These are phyloP conservation scores for Camelina hispida DNA, from an alignment of 345 rosid species.

Conservation along the genomic window DNA sequence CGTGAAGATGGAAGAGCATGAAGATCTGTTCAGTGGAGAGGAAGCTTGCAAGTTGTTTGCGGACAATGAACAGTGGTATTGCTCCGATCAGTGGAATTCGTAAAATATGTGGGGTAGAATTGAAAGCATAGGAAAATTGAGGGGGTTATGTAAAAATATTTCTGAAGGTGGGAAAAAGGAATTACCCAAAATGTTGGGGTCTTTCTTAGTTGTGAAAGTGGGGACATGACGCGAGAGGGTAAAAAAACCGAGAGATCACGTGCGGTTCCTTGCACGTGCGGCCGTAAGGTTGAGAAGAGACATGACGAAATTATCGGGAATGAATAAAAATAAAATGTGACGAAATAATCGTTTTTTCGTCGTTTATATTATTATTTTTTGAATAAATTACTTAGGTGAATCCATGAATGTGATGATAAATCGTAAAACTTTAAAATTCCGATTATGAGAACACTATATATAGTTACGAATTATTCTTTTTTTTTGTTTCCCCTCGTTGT, in stretches of 20 bases:
- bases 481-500: not conserved
- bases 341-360: not conserved
- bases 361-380: not conserved
- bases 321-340: too few relatives aligned
- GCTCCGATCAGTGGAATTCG: conserved; percentile 41
- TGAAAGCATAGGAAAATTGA: not conserved
- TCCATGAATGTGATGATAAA: not conserved
- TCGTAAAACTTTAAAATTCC: conserved; percentile 13
- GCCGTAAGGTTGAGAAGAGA: conserved; percentile 6
- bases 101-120: not conserved
- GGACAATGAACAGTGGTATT: conserved; percentile 45
- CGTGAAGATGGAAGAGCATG: conserved; percentile 90
- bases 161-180: not conserved
- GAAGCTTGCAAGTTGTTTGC: conserved; percentile 52
- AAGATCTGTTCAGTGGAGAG: conserved; percentile 47
- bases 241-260: conserved; percentile 19
- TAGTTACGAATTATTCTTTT: not conserved
- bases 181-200: conserved; percentile 27
- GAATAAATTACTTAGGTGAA: not conserved
- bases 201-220: not conserved
- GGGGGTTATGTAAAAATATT: conserved; percentile 19
- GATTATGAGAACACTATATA: not conserved
- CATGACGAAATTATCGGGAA: conserved; percentile 10
- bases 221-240: not conserved
- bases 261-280: conserved; percentile 36